Conservation (phyloP, 139 green algal species). For the Asterochloris erici region DNA sequence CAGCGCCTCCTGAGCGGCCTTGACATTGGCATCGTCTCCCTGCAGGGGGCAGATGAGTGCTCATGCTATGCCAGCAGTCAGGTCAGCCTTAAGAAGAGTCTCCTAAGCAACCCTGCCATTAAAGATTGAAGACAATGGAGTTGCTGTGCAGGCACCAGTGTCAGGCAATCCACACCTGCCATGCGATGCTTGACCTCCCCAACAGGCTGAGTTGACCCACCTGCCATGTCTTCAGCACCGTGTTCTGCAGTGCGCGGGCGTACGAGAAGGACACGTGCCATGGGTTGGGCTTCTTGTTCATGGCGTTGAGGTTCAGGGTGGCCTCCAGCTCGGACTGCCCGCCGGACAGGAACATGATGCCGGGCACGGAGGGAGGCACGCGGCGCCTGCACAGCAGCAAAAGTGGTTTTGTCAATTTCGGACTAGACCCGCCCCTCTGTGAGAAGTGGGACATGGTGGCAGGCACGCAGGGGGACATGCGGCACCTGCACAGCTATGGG, state of each 20-base stretch:
- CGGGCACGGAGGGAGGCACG: slow-evolving; percentile 94
- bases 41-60: slow-evolving; percentile 28
- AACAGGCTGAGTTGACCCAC: too few relatives aligned
- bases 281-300: slow-evolving; percentile 99
- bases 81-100: slow-evolving; percentile 33
- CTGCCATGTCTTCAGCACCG: slow-evolving; percentile 78
- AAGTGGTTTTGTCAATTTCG: slow-evolving; percentile 62
- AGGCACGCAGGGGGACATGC: too few relatives aligned
- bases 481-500: too few relatives aligned
- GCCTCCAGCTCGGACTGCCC: slow-evolving; percentile 99
- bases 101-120: too few relatives aligned
- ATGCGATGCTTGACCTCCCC: too few relatives aligned
- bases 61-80: neutral
- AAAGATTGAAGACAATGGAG: too few relatives aligned
- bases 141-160: slow-evolving; percentile 34
- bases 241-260: slow-evolving; percentile 92
- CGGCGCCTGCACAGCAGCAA: slow-evolving; percentile 91
- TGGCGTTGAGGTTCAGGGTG: slow-evolving; percentile 99
- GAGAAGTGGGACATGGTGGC: too few relatives aligned
- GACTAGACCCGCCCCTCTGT: neutral
- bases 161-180: too few relatives aligned
- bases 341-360: slow-evolving; percentile 99
- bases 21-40: slow-evolving; percentile 86
- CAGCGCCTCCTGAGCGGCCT: slow-evolving; percentile 87
- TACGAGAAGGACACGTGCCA: slow-evolving; percentile 99